Evolutionary conservation across 345 rosid genomes (phyloP).

Genomic region (Linum lewisii): DNA sequence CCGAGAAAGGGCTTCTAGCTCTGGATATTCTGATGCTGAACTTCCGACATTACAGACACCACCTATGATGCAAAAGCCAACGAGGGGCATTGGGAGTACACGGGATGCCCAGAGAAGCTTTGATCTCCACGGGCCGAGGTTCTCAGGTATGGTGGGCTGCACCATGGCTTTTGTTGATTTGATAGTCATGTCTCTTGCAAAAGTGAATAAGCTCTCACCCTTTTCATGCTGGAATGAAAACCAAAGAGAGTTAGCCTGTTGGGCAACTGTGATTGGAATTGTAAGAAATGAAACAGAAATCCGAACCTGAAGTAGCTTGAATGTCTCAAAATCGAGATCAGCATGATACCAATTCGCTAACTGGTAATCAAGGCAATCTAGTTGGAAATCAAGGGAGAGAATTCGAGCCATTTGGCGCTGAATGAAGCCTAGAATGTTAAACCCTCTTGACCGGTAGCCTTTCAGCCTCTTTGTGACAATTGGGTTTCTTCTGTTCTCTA

Average conservation of each 20-base stretch:
- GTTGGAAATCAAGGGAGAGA: slow-evolving; percentile 74
- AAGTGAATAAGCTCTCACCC: slow-evolving; percentile 82
- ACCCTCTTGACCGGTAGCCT: slow-evolving; percentile 55
- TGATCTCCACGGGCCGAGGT: slow-evolving; percentile 76
- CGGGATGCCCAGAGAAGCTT: slow-evolving; percentile 93
- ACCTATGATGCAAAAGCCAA: slow-evolving; percentile 78
- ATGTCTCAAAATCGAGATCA: slow-evolving; percentile 92
- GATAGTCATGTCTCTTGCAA: slow-evolving; percentile 81
- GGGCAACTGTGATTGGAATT: background rate
- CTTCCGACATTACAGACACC: slow-evolving; percentile 55
- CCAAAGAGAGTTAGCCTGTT: background rate
- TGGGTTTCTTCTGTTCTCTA: slow-evolving; percentile 50
- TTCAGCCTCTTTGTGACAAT: slow-evolving; percentile 38
- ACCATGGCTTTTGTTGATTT: slow-evolving; percentile 77
- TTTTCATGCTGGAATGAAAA: slow-evolving; percentile 50
- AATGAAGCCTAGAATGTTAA: slow-evolving; percentile 67
- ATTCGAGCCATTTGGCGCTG: slow-evolving; percentile 80
- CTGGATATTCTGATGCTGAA: slow-evolving; percentile 60
- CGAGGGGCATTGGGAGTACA: slow-evolving; percentile 93
- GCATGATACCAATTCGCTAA: slow-evolving; percentile 86
- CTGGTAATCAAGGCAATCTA: slow-evolving; percentile 76
- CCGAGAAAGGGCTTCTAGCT: slow-evolving; percentile 72
- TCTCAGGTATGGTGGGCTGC: slow-evolving; percentile 48
- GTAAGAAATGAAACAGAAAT: background rate
- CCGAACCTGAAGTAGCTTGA: slow-evolving; percentile 85